Evolutionary conservation across 2,329 filamentous ascomycete species (phyloP), one percentile per base, ranked within the genome.

Genomic region (Exophiala bonariae): DNA sequence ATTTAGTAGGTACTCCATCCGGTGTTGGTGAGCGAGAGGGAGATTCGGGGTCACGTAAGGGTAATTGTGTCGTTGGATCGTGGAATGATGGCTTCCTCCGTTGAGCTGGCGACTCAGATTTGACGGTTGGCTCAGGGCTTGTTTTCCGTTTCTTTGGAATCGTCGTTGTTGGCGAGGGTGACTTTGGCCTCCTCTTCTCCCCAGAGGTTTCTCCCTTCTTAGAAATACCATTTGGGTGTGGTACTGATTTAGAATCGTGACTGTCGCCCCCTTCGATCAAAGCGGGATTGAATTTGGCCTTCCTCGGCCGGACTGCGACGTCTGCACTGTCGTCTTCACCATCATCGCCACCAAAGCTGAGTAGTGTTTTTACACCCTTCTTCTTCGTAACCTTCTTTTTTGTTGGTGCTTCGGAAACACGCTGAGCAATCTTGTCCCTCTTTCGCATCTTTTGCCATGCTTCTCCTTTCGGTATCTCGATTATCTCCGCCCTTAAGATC

Each of bases 401-500:
- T 1, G 56, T 58, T 4, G 58, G 56, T 30, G 58, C 55, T 13
- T 59, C 59, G 23, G 59, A 59, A 10, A 48, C 40, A 31, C 48
- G 48, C 9, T 53, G 46, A 3, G 66, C 67, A 23, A 67, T 52
- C 17, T 59, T 65, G 45, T 68, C 61, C 41, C 73, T 64, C 54
- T 69, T 70, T 54, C 63, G 67, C 55, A 75, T 59, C 2, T 44
- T 44, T 41, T 52, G 49, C 59, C 59, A 61, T n/a, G 54, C 51
- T 49, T 73, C 73, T 17, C 70, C 72, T 35, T 65, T 67, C 2
- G 73, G 73, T 45, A 75, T 50, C 53, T 74, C 72, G 22, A 69
- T 64, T 10, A 75, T 64, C 49, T 75, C 70, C 30, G 67, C 71
- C 11, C 65, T 68, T 1, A 66, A 69, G 43, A 99, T 84, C 66